A percentile compares a stretch with the other conserved stretches of the same genome.
These are phyloP conservation scores for Austroboletus eburneus DNA, from an alignment of 768 basidiomycete genomes.

Conservation along the genomic window DNA sequence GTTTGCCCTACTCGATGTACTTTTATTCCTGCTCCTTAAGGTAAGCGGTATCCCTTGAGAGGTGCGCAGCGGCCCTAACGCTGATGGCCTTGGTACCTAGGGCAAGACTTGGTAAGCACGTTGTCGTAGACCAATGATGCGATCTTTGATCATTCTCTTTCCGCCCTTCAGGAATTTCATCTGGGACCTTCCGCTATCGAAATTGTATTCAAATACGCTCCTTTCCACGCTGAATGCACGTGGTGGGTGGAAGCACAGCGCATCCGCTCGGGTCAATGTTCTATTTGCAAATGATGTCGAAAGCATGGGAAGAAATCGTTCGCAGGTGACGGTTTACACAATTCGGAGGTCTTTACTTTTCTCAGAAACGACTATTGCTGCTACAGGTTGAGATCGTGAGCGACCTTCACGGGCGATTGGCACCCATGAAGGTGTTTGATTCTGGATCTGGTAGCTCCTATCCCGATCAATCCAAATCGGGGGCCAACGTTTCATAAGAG, in stretches of 20 bases:
- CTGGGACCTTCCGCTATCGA: slow-evolving; percentile 25
- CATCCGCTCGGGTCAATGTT: slow-evolving; percentile 1
- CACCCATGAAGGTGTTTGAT: background rate
- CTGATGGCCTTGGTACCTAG: background rate
- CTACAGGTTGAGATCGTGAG: slow-evolving; percentile 4
- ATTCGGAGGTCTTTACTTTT: background rate
- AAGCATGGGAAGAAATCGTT: background rate
- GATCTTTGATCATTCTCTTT: background rate
- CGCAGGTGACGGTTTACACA: slow-evolving; percentile 3
- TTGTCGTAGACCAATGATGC: background rate
- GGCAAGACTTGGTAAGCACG: slow-evolving; percentile 4
- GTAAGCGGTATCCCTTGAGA: too few relatives aligned
- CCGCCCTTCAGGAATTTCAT: slow-evolving; percentile 11
- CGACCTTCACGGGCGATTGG: background rate
- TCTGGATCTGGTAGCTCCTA: background rate
- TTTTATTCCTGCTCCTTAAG: slow-evolving; percentile 19
- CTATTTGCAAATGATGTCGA: slow-evolving; percentile 4
- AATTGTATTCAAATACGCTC: slow-evolving; percentile 23
- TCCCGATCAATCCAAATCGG: background rate
- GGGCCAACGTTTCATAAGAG: too few relatives aligned
- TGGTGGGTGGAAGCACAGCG: slow-evolving; percentile 15
- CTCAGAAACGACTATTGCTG: background rate
- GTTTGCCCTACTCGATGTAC: slow-evolving; percentile 18
- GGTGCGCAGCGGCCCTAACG: too few relatives aligned
- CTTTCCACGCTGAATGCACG: slow-evolving; percentile 23